Conservation (phyloP, 495 filamentous ascomycete species). For the Tuber borchii region DNA sequence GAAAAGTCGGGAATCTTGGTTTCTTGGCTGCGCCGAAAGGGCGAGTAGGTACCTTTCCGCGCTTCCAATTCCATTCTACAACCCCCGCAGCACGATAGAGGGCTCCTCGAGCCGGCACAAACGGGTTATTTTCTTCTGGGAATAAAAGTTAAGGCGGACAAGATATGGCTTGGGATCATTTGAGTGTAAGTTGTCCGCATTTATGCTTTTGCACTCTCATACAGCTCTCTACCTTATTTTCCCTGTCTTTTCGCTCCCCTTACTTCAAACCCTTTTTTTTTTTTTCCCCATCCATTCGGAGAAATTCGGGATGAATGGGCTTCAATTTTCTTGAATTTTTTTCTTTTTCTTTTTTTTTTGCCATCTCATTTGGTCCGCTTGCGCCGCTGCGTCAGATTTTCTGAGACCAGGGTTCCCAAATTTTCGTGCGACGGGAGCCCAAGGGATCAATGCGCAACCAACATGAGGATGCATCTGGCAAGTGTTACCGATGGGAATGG, state of each 20-base stretch:
- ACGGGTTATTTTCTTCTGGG: background rate
- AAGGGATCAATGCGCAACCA: conserved; percentile 11
- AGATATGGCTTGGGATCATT: conserved; percentile 32
- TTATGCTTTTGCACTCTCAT: background rate
- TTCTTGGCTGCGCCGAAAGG: background rate
- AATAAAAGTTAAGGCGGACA: conserved; percentile 9
- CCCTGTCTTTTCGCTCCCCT: background rate
- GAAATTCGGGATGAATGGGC: background rate
- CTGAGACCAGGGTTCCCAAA: conserved; percentile 14
- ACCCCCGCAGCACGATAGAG: conserved; percentile 1
- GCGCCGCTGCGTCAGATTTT: conserved; percentile 19
- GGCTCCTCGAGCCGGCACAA: conserved; percentile 14
- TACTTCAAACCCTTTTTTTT: background rate
- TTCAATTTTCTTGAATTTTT: background rate
- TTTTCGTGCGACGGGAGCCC: conserved; percentile 15
- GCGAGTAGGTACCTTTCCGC: conserved; percentile 9
- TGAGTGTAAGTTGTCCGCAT: conserved; percentile 24
- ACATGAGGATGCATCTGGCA: conserved; percentile 21
- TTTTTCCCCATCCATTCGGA: background rate
- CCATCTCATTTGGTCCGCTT: conserved; percentile 5
- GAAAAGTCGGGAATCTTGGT: conserved; percentile 6
- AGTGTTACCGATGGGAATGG: conserved; percentile 23
- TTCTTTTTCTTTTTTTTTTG: conserved; percentile 2
- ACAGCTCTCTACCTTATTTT: conserved; percentile 3
- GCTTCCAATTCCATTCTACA: conserved; percentile 6